Base-by-base conservation (phyloP, 2,329 filamentous ascomycete species). In the Colletotrichum coccodes region DNA sequence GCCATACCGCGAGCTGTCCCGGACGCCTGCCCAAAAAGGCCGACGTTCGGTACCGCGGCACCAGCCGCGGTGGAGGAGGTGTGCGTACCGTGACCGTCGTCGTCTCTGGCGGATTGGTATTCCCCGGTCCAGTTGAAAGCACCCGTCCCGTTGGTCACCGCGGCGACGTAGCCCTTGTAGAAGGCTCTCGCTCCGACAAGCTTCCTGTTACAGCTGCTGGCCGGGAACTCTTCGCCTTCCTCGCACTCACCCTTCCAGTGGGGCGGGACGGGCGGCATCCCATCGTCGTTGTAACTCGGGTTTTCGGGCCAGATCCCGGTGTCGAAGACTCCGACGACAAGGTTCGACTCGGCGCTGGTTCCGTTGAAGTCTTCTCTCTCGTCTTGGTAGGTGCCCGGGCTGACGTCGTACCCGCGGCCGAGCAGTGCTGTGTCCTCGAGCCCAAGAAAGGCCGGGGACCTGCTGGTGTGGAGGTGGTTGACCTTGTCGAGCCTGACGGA, bases 261-360 rank as follows among this genome's bases (percentile, higher is more conserved):
- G 21, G 7, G 38, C 6, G 69, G 71, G 6, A 69, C 40, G 6
- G 69, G 61, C 6, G 64, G 56, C 7, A 72, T 30, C 4, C 65
- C 65, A 6, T 58, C 44, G 40, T 72, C 71, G 36, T 49, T 47
- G 38, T 50, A 72, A 36, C 71, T 71, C 9, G 65, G 58, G 23
- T 58, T 70, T 46, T 72, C 71, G 46, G 71, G 69, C 71, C 71
- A 71, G 30, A 60, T 30, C 3, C 69, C 71, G 0, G 65, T 64
- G 8, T 71, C 69, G n/a, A 71, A 14, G 0, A 72, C 32, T 11
- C 71, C 71, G 11, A 72, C 53, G 46, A 72, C 34, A 4, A 72
- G 23, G 18, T 72, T 38, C 3, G 69, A 65, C 50, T 69, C 66
- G 18, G 40, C 28, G 42, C 12, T 49, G 23, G 57, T 53, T 6